Evolutionary conservation across 169 alveolate genomes (phyloP).

Genomic region (Plasmodium falciparum): DNA sequence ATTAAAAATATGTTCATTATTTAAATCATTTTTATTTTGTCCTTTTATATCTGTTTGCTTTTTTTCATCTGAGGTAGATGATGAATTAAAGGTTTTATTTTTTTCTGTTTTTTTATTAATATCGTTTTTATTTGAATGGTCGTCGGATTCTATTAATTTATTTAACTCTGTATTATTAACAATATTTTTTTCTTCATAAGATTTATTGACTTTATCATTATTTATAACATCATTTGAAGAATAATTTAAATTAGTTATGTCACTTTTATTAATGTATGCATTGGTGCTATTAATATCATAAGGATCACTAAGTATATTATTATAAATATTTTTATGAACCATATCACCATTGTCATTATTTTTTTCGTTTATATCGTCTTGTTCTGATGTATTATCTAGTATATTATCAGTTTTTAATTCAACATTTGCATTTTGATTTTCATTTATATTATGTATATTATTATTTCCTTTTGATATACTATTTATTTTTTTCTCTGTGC

Average conservation of each 20-base stretch:
- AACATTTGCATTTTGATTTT: constrained; percentile 9
- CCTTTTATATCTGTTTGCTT: not conserved
- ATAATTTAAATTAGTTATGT: not conserved
- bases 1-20: constrained; percentile 7
- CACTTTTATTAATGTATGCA: constrained; percentile 1
- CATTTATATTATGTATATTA: constrained; percentile 18
- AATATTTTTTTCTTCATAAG: not conserved
- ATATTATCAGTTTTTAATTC: constrained; percentile 20
- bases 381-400: constrained; percentile 2
- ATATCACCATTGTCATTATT: constrained; percentile 3
- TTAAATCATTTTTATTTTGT: not conserved
- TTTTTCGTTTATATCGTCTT: constrained; percentile 14
- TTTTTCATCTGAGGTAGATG: not conserved
- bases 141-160: not conserved
- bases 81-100: not conserved
- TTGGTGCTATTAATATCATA: not conserved
- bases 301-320: not conserved
- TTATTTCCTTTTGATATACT: not conserved
- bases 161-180: not conserved
- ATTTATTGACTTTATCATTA: not conserved
- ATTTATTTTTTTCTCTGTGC: not conserved
- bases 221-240: not conserved
- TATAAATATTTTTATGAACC: not conserved
- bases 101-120: not conserved
- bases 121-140: not conserved